Conservation (phyloP, 2,329 filamentous ascomycete species). For the Truncatella angustata region DNA sequence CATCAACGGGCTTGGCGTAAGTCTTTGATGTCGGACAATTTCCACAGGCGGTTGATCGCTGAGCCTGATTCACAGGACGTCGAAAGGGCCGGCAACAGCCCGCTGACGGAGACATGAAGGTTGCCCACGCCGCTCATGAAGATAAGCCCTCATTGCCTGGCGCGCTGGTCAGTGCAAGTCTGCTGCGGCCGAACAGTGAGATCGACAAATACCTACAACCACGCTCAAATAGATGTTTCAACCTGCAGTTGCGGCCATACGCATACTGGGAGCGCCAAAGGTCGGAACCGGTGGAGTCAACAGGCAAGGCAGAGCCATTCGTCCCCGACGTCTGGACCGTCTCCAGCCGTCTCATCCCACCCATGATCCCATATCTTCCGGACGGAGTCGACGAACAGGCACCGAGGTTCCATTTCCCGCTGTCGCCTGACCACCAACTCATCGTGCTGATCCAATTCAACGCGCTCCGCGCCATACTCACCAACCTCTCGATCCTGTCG, state of each 20-base stretch:
- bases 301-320: neutral
- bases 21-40: slow-evolving; percentile 7
- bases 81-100: neutral
- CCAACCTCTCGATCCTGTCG: slow-evolving; percentile 21
- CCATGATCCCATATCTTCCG: slow-evolving; percentile 1
- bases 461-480: slow-evolving; percentile 20
- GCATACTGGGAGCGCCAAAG: slow-evolving; percentile 20
- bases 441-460: slow-evolving; percentile 24
- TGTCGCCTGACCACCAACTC: slow-evolving; percentile 22
- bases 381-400: neutral
- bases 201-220: neutral
- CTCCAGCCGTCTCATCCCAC: neutral
- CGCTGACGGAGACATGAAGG: neutral
- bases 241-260: slow-evolving; percentile 18
- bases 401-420: slow-evolving; percentile 14
- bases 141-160: no score
- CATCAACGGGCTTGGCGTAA: slow-evolving; percentile 34
- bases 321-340: neutral
- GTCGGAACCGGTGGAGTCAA: slow-evolving; percentile 2
- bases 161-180: neutral
- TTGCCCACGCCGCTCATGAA: neutral
- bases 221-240: no score
- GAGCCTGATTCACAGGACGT: neutral
- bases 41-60: neutral
- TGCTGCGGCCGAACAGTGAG: neutral